These are phyloP conservation scores for Suhomyces guaymorum DNA, from an alignment of 1,139 yeast genomes.

Conservation along the genomic window DNA sequence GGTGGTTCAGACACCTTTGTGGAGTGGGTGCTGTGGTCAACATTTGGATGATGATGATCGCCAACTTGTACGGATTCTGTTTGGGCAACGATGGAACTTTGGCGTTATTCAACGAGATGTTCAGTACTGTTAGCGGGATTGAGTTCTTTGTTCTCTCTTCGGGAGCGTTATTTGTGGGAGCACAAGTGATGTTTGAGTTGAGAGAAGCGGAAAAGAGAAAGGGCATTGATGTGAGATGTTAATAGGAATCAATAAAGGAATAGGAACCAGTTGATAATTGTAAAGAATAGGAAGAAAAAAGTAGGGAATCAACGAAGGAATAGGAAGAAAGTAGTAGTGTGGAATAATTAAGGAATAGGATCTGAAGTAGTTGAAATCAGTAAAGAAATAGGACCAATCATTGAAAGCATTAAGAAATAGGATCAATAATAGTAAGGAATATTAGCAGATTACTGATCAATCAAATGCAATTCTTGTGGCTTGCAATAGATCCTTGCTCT, in stretches of 20 bases:
- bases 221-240: conserved; percentile 83
- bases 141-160: conserved; percentile 66
- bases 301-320: neutral
- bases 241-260: conserved; percentile 3
- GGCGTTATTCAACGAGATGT: conserved; percentile 65
- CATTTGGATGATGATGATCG: conserved; percentile 98
- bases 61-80: conserved; percentile 92
- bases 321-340: neutral
- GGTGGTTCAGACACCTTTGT: conserved; percentile 82
- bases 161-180: conserved; percentile 72
- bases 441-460: too few relatives aligned
- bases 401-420: too few relatives aligned
- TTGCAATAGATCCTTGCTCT: too few relatives aligned
- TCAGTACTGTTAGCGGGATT: conserved; percentile 68
- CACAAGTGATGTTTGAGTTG: conserved; percentile 92
- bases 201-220: conserved; percentile 82
- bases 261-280: neutral
- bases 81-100: conserved; percentile 84
- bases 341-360: too few relatives aligned
- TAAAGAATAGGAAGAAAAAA: neutral
- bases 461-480: too few relatives aligned
- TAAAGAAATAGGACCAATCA: too few relatives aligned
- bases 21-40: conserved; percentile 86
- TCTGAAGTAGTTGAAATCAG: too few relatives aligned
- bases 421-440: too few relatives aligned